Evolutionary conservation across 1,284 basidiomycete genomes (phyloP), one percentile per base, ranked within the genome.

Genomic region (Irpex sp.): DNA sequence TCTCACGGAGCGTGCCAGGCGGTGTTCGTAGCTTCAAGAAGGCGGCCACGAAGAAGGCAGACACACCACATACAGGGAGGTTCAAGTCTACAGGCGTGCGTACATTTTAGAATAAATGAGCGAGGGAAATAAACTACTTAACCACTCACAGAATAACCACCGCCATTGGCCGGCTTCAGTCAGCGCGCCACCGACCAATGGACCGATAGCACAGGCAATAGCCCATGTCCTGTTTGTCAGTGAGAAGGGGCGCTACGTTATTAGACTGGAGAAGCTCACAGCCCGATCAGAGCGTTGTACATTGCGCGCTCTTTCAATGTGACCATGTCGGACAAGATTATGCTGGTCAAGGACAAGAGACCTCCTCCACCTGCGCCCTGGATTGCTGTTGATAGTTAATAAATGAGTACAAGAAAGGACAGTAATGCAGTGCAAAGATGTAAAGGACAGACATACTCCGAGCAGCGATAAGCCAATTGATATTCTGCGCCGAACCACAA

Each of bases 331-430:
- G 78, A 73, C 5, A 81, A 66, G 49, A 82, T 73, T 60, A 85
- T 82, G 37, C 76, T 71, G 17, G 75, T 70, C 2, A 82, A 67
- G 0, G 77, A 67, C 5, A 77, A 65, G 56, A 84, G 79, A 2
- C 77, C 79, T 6, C 83, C 82, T 6, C 79, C 79, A 8, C 83
- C 83, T 54, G 83, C 69, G 11, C 83, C 82, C 64, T 84, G 82
- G 4, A 84, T 67, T 3, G 76, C 80, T 75, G 54, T 44, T 11
- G 38, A 40, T 40, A 40, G 13, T 13, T 40, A 26, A 26, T 26
- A 26, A 26, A 26, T 44, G 40, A 44, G 40, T 11, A 11, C 11
- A 44, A 44, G 40, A 44, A 15, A 9, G 8, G 40, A 11, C 15
- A 15, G 8, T 15, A 4, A 44, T 44, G 40, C 8, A 44, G 40